Base-by-base conservation (phyloP, 2,329 filamentous ascomycete species). In the Fusarium pilosicola region DNA sequence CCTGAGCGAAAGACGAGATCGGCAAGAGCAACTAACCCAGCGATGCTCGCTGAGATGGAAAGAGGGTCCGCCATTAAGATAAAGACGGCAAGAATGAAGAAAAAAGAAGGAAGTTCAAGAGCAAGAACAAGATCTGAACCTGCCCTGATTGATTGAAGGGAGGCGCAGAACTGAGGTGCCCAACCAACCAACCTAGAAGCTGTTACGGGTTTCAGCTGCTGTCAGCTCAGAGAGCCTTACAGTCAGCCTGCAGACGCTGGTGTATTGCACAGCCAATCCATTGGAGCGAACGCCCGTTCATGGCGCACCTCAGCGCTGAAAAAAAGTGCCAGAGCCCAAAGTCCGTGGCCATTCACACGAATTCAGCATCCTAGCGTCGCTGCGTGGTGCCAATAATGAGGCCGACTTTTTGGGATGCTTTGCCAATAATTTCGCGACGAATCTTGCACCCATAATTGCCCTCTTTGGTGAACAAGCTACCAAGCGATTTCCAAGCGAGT, bases 31-130 rank as follows among this genome's bases (percentile, higher is more conserved):
- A 69, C 66, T 6, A 73, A 39, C 4, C 67, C 72, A 5, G 66
- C 65, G 17, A 74, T 68, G 26, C 71, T 71, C 2, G 65, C 67
- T 6, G 70, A 62, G 12, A 68, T 20, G 2, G 70, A 71, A 8
- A 71, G 41, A 39, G 57, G 67, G 32, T 62, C 45, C 11, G 34
- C 51, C 51, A 38, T 38, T n/a, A 5, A 38, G 14, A 39, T 10
- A 7, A 26, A 7, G 13, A 28, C 12, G 14, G 51, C 5, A 54
- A 38, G 5, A 39, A n/a, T 8, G 24, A 54, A 12, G 24, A 22
- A 14, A 28, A 28, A 14, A 34, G 32, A 13, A n/a, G 45, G 3
- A 45, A 45, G 5, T 4, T 9, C 41, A 28, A 22, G 13, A 46
- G 26, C 4, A 22, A 7, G 26, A 28, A 14, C 12, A 3, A 28